Base-by-base conservation (phyloP, 2,329 filamentous ascomycete species). In the Fusarium beomiforme region DNA sequence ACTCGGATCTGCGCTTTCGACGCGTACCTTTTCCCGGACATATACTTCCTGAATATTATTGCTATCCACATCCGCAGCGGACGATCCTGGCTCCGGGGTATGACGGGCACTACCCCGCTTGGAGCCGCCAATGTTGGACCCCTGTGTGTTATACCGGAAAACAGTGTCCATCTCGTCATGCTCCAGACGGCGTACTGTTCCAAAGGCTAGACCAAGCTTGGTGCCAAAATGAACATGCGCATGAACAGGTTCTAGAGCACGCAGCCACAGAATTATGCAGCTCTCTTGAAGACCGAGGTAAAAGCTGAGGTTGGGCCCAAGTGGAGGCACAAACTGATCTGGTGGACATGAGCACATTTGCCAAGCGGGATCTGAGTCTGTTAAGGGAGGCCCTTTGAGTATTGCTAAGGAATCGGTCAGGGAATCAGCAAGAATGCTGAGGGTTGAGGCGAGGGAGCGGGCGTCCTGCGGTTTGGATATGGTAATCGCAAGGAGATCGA, bases 1-100 rank as follows among this genome's bases (percentile, higher is more conserved):
- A 74, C 90, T 95, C 2, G 95, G 95, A 79, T 98, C 95, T 59
- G 94, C 93, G 76, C 90, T 95, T 80, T 97, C 95, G 4, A 98
- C 91, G 42, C 92, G 87, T 8, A 97, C 89, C 83, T 98, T 98
- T 79, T 98, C 95, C 73, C 91, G 90, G 47, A 98, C 95, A 70
- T 90, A 91, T 5, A 98, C 94, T 67, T 96, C 90, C 5, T 81
- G 79, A 34, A 80, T 67, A 37, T 77, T 75, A 43, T 57, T 68
- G 31, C 43, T 63, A 19, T 73, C 72, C 34, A 70, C 71, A 23
- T 67, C 64, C 11, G 72, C 60, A 6, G 69, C 60, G 14, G 67
- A 51, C 16, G 76, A 65, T 36, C 65, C 56, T n/a, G 73, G 71
- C 34, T 76, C 75, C 29, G 72, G 71, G 36, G 71, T 72, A 66